Evolutionary conservation across 148 eudicot species (phyloP).

Genomic region (Fagopyrum homotropicum): DNA sequence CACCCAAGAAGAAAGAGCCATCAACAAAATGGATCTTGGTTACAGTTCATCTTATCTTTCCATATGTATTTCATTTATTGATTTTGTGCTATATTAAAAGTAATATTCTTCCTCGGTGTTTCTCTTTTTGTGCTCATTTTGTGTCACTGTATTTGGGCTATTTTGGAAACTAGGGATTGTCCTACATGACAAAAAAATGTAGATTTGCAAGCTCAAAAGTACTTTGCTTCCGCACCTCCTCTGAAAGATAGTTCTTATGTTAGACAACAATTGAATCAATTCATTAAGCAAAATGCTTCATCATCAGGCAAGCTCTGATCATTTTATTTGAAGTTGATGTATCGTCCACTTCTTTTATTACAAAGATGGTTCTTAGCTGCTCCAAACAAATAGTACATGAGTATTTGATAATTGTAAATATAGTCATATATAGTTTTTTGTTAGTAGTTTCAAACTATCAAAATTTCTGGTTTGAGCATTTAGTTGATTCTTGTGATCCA

Average conservation of each 20-base stretch:
- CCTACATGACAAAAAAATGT: conserved; percentile 25
- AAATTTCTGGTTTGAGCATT: background rate
- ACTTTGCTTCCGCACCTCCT: conserved; percentile 81
- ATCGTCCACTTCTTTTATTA: background rate
- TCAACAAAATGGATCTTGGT: no score
- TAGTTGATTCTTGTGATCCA: conserved; percentile 15
- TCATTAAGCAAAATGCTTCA: conserved; percentile 36
- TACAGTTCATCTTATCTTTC: no score
- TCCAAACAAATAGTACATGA: background rate
- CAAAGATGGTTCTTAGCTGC: background rate
- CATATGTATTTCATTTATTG: no score
- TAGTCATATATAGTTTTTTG: background rate
- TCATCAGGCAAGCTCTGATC: conserved; percentile 32
- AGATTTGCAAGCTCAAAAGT: conserved; percentile 44
- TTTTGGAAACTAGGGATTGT: no score
- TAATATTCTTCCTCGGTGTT: no score
- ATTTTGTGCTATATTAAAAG: no score
- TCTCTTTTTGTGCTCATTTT: no score
- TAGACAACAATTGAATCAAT: conserved; percentile 41
- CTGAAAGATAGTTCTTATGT: conserved; percentile 42
- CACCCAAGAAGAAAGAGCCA: no score
- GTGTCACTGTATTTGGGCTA: no score
- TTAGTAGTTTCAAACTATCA: background rate
- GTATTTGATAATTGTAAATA: conserved; percentile 3
- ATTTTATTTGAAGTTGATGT: background rate